A percentile compares a stretch with the other conserved stretches of the same genome.
These are phyloP conservation scores for Fusarium temperatum DNA, from an alignment of 2,329 filamentous ascomycete genomes.

Conservation along the genomic window DNA sequence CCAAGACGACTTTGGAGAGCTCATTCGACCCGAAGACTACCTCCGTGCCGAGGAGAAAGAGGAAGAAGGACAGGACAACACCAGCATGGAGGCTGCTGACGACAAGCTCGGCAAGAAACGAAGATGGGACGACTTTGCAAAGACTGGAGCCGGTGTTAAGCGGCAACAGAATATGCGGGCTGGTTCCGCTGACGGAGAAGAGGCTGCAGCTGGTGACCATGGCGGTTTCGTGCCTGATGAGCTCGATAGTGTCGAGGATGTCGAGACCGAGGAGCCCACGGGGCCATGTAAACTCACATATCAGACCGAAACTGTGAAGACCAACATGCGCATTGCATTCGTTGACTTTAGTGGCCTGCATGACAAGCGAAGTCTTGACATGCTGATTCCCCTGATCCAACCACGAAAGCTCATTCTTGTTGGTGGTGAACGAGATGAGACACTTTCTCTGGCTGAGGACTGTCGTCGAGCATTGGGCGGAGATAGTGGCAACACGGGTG, in stretches of 20 bases:
- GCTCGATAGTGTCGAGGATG: constrained; percentile 66
- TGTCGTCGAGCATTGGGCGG: constrained; percentile 71
- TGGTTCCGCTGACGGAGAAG: constrained; percentile 56
- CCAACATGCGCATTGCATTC: constrained; percentile 82
- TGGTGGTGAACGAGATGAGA: constrained; percentile 82
- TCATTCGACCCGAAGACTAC: constrained; percentile 94
- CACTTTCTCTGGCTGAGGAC: constrained; percentile 78
- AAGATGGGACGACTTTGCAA: constrained; percentile 82
- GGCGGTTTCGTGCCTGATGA: constrained; percentile 61
- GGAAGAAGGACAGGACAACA: constrained; percentile 68
- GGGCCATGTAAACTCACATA: constrained; percentile 82
- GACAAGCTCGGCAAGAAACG: constrained; percentile 87
- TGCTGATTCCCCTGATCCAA: constrained; percentile 92
- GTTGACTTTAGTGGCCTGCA: constrained; percentile 94
- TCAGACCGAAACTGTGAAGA: constrained; percentile 67
- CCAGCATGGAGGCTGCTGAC: constrained; percentile 54
- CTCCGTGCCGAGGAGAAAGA: constrained; percentile 92
- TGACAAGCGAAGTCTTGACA: constrained; percentile 91
- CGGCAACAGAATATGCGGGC: constrained; percentile 61
- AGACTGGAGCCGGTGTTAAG: constrained; percentile 58
- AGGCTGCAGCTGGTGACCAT: constrained; percentile 46
- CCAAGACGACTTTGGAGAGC: constrained; percentile 90
- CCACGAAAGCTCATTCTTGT: constrained; percentile 95
- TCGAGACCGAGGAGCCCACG: constrained; percentile 57
- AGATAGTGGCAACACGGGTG: constrained; percentile 22